Conservation (phyloP, 768 basidiomycete genomes). For the Hysterangium stoloniferum region DNA sequence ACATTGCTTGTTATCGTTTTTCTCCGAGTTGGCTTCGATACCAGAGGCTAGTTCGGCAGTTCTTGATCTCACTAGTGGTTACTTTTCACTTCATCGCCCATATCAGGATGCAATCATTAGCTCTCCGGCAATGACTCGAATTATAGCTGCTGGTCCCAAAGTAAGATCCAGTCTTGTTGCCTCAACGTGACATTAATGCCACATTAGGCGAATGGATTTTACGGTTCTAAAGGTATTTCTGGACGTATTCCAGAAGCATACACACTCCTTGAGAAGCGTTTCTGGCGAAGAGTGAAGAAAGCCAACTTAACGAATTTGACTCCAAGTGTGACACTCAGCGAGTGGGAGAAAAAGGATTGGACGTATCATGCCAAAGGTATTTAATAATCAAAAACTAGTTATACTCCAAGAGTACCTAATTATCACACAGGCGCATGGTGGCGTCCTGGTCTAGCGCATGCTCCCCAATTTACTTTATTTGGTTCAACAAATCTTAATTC, state of each 20-base stretch:
- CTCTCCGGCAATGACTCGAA: constrained; percentile 50
- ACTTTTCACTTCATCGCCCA: constrained; percentile 78
- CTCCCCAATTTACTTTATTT: constrained; percentile 73
- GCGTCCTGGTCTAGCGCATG: constrained; percentile 43
- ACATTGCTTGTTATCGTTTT: constrained; percentile 45
- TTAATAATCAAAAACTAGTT: constrained; percentile 6
- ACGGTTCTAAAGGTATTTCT: constrained; percentile 80
- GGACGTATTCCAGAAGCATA: constrained; percentile 95
- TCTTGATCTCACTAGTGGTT: constrained; percentile 87
- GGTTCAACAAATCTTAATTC: constrained; percentile 95
- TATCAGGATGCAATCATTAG: constrained; percentile 69
- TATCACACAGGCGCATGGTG: constrained; percentile 72
- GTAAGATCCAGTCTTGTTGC: constrained; percentile 31
- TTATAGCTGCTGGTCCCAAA: constrained; percentile 83
- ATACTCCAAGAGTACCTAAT: no score
- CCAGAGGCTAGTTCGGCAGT: constrained; percentile 16
- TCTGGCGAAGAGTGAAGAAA: constrained; percentile 33
- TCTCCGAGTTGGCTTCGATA: constrained; percentile 35
- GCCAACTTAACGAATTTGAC: constrained; percentile 15
- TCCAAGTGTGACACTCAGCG: constrained; percentile 59
- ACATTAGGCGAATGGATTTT: constrained; percentile 89
- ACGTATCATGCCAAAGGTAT: constrained; percentile 98
- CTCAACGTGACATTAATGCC: not conserved
- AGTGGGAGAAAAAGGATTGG: constrained; percentile 89
- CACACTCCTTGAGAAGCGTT: constrained; percentile 77